A percentile compares a stretch with the other conserved stretches of the same genome.
Evolutionary conservation across 1,284 basidiomycete species (phyloP).

Genomic region (Naganishia albida): DNA sequence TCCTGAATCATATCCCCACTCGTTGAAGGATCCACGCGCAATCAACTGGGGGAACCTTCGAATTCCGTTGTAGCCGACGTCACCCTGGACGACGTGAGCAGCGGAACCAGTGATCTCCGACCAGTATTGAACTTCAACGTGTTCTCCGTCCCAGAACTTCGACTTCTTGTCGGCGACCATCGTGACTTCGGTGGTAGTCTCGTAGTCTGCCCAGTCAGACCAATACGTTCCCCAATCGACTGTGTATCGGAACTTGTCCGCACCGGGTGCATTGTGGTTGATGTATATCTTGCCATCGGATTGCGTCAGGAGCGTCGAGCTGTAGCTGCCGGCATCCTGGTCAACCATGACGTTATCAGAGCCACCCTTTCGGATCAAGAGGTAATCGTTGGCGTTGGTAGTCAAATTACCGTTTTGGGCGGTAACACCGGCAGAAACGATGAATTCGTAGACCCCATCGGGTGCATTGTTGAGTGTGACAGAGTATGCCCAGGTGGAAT

Average conservation of each 20-base stretch:
- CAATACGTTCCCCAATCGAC: slow-evolving; percentile 83
- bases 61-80: slow-evolving; percentile 62
- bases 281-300: slow-evolving; percentile 68
- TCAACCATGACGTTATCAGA: slow-evolving; percentile 76
- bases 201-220: slow-evolving; percentile 74
- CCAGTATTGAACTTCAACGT: slow-evolving; percentile 88
- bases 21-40: slow-evolving; percentile 81
- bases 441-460: slow-evolving; percentile 76
- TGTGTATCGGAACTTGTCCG: slow-evolving; percentile 82
- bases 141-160: slow-evolving; percentile 78
- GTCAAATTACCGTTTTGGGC: slow-evolving; percentile 57
- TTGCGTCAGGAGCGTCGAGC: slow-evolving; percentile 62
- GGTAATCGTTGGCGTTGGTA: slow-evolving; percentile 62
- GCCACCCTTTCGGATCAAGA: slow-evolving; percentile 75
- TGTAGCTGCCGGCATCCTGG: slow-evolving; percentile 69
- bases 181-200: slow-evolving; percentile 60
- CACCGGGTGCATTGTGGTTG: slow-evolving; percentile 76
- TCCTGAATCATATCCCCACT: slow-evolving; percentile 85
- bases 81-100: slow-evolving; percentile 72
- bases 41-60: slow-evolving; percentile 83
- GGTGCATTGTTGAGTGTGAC: slow-evolving; percentile 70
- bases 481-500: slow-evolving; percentile 69
- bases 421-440: slow-evolving; percentile 57
- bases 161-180: slow-evolving; percentile 53
- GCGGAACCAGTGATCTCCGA: slow-evolving; percentile 65